phyloP scores from a whole-genome alignment of 2,329 filamentous ascomycete genomes.

The Fusarium temperatum region DNA sequence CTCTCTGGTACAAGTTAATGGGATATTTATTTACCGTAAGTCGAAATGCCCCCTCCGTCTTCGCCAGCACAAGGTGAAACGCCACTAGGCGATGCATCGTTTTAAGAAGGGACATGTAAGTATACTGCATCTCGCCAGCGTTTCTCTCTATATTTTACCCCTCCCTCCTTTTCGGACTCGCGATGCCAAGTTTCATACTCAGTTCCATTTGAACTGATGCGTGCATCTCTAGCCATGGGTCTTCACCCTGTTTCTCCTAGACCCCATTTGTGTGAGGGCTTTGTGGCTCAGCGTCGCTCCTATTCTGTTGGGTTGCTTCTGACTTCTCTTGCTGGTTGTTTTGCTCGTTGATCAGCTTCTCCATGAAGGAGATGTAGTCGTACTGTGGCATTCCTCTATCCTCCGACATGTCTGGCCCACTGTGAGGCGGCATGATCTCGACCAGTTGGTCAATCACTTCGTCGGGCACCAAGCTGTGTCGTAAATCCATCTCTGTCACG shows the following conservation, averaged over 20 bases:
- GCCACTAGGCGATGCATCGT: conserved; percentile 32
- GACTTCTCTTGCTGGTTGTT: conserved; percentile 43
- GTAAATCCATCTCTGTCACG: conserved; percentile 95
- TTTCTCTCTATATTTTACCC: neutral
- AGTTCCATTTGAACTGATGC: conserved; percentile 21
- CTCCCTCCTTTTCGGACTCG: neutral
- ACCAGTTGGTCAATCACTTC: conserved; percentile 95
- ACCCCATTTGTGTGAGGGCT: conserved; percentile 51
- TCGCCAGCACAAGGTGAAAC: conserved; percentile 19
- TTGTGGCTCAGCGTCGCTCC: conserved; percentile 42
- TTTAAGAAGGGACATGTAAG: conserved; percentile 24
- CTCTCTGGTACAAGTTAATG: conserved; percentile 40
- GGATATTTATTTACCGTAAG: conserved; percentile 39
- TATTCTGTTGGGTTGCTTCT: conserved; percentile 48
- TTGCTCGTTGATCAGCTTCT: conserved; percentile 73
- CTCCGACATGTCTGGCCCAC: conserved; percentile 84
- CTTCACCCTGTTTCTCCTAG: conserved; percentile 18
- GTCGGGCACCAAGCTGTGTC: conserved; percentile 94
- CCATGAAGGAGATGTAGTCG: conserved; percentile 98
- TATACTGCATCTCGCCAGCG: conserved; percentile 1
- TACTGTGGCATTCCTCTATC: conserved; percentile 88
- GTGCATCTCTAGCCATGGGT: conserved; percentile 21
- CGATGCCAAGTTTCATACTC: conserved; percentile 9
- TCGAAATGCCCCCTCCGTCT: conserved; percentile 14
- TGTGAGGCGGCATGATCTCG: conserved; percentile 84